A percentile compares a stretch with the other conserved stretches of the same genome.
Evolutionary conservation across 257 asterid species (phyloP).

Genomic region (Scutellaria minor): DNA sequence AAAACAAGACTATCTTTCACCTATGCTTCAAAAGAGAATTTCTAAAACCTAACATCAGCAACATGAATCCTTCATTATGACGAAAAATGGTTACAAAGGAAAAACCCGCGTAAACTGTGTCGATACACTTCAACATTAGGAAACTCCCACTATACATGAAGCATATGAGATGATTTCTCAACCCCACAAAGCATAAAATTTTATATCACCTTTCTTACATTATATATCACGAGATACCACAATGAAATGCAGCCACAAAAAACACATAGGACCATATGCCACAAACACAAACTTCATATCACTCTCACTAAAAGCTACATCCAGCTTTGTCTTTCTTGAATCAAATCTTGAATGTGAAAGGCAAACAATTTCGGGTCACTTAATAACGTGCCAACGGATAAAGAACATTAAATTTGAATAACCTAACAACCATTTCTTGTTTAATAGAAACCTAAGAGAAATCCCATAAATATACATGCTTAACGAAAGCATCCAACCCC

Average conservation of each 20-base stretch:
- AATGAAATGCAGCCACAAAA: slow-evolving; percentile 24
- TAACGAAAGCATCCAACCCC: not conserved
- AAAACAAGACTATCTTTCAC: not conserved
- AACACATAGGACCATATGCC: not conserved
- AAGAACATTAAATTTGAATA: not conserved
- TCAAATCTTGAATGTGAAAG: slow-evolving; percentile 24
- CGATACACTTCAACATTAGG: slow-evolving; percentile 7
- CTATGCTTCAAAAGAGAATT: not conserved
- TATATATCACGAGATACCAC: not conserved
- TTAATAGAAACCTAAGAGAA: slow-evolving; percentile 13
- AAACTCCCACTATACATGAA: not conserved
- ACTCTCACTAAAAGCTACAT: slow-evolving; percentile 28
- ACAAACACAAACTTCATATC: slow-evolving; percentile 15
- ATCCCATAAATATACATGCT: not conserved
- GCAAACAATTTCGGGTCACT: slow-evolving; percentile 3
- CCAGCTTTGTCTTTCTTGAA: slow-evolving; percentile 20
- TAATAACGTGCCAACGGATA: not conserved
- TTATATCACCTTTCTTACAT: not conserved
- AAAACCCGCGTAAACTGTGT: not conserved
- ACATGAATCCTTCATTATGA: not conserved
- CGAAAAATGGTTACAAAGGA: not conserved
- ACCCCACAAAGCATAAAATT: not conserved
- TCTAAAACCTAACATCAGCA: not conserved
- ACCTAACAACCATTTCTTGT: not conserved
- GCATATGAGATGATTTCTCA: not conserved